These are phyloP conservation scores for Jasminum sambac DNA, from an alignment of 257 asterid genomes.

Conservation along the genomic window DNA sequence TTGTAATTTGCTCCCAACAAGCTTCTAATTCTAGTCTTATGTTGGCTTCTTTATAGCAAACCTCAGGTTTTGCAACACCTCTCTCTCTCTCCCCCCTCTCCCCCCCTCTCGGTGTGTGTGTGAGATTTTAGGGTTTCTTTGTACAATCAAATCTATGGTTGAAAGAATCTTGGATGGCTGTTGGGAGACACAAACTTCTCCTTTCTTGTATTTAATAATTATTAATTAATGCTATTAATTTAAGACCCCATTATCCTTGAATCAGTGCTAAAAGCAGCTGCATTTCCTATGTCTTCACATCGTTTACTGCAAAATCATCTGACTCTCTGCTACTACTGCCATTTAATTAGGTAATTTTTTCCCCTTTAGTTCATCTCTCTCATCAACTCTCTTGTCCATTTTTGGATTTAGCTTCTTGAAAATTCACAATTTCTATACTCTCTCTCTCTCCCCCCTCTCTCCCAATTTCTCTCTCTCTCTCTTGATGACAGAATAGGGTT, in stretches of 20 bases:
- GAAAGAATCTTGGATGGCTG: slow-evolving; percentile 19
- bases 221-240: neutral
- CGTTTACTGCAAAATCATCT: slow-evolving; percentile 16
- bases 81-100: slow-evolving; percentile 6
- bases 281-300: neutral
- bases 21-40: neutral
- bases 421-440: too few relatives aligned
- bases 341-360: neutral
- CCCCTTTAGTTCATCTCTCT: neutral
- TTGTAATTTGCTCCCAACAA: neutral
- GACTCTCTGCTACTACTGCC: neutral
- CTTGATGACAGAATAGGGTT: too few relatives aligned
- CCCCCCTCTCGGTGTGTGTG: neutral
- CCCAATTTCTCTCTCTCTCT: too few relatives aligned
- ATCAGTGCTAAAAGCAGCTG: slow-evolving; percentile 4
- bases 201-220: slow-evolving; percentile 1
- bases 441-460: too few relatives aligned
- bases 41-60: slow-evolving; percentile 6
- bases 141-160: neutral
- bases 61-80: neutral
- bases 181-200: slow-evolving; percentile 41
- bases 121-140: too few relatives aligned
- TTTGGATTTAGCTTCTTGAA: too few relatives aligned
- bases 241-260: slow-evolving; percentile 1
- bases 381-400: neutral